phyloP scores from a whole-genome alignment of 176 grass and related monocot species.

The Oropetium thomaeum region DNA sequence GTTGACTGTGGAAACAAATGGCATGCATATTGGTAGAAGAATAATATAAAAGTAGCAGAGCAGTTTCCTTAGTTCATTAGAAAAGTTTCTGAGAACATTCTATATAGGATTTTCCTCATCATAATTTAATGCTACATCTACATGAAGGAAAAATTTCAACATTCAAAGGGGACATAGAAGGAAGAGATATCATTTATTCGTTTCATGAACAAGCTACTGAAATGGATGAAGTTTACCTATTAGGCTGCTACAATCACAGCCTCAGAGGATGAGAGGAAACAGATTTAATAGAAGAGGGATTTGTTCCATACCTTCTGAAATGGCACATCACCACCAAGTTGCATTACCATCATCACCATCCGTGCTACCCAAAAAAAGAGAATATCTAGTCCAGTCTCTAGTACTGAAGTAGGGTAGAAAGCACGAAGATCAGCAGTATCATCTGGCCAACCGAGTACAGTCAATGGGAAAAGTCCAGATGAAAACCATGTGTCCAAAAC shows the following conservation, averaged over 20 bases:
- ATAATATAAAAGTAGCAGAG: constrained; percentile 2
- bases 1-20: not conserved
- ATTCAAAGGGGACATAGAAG: not conserved
- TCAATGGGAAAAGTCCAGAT: constrained; percentile 82
- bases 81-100: not conserved
- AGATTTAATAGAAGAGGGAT: not conserved
- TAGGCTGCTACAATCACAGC: not conserved
- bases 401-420: constrained; percentile 86
- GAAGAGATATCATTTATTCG: not conserved
- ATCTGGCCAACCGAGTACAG: constrained; percentile 83
- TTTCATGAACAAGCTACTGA: not conserved
- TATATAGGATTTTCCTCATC: not conserved
- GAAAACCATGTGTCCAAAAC: constrained; percentile 96
- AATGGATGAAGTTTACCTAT: not conserved
- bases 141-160: not conserved
- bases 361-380: constrained; percentile 92
- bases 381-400: constrained; percentile 90
- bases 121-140: not conserved
- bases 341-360: constrained; percentile 93
- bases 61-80: not conserved
- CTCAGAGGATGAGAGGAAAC: not conserved
- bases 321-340: constrained; percentile 80
- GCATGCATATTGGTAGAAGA: not conserved
- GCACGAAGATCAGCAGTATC: constrained; percentile 61
- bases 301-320: constrained; percentile 71